Evolutionary conservation across 1,284 basidiomycete species (phyloP), one percentile per base, ranked within the genome.

Genomic region (Serendipita sp.): DNA sequence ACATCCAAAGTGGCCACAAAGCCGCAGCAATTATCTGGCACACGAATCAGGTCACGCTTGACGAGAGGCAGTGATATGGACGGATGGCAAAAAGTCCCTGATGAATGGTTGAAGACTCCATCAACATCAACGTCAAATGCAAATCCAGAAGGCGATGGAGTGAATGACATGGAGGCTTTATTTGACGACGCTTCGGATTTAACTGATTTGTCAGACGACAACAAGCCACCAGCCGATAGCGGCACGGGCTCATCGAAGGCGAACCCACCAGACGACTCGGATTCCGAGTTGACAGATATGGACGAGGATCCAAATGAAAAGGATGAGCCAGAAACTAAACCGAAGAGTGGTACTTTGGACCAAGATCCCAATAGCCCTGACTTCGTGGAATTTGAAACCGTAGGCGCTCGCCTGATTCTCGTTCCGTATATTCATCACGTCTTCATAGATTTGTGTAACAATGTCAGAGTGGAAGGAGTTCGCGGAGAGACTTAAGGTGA

Each of bases 361-460:
- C 61, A 41, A n/a, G 63, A 60, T 29, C 34, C 63, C 30, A 45
- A 63, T 17, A 30, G 35, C 17, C 75, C 74, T 2, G 79, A 79
- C 65, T 87, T 91, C 68, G 73, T 90, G 62, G 87, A 89, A 71
- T 91, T 90, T 90, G 88, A 92, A 74, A 86, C 86, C 68, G 88
- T 90, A 64, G 67, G 83, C 77, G 47, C 62, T 60, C 58, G 61
- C 44, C 35, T 61, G 41, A 29, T 32, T 63, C 55, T 61, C 4
- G 30, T 55, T 60, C 30, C 13, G 45, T 43, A 41, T 64, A 65
- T 38, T 26, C 6, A 38, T 38, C 22, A 50, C 47, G 10, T n/a
- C 17, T 26, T 64, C 67, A 8, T 62, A 91, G 88, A 81, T 93
- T 66, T 90, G 87, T 68, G 80, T 85, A 13, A 88, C 87, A n/a